Evolutionary conservation across 257 asterid species (phyloP).

Genomic region (Coffea eugenioides): DNA sequence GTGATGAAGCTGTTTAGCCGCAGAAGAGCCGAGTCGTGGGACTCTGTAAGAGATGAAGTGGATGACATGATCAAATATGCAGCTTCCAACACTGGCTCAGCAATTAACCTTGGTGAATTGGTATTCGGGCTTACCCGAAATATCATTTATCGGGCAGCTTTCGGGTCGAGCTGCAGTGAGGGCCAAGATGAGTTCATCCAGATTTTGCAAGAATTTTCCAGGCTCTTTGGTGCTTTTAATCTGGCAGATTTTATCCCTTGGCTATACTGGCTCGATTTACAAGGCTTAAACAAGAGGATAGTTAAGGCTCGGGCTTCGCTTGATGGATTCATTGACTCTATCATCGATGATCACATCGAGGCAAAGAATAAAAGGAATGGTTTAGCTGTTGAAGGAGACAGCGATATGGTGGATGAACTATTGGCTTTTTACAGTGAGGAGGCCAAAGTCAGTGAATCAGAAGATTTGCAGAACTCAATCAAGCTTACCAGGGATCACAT

Average conservation of each 20-base stretch:
- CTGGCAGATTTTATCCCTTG: constrained; percentile 74
- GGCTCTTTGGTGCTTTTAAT: constrained; percentile 76
- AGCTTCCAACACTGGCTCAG: constrained; percentile 33
- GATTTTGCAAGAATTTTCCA: constrained; percentile 76
- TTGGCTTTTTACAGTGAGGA: constrained; percentile 67
- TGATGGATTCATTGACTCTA: constrained; percentile 69
- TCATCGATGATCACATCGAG: constrained; percentile 69
- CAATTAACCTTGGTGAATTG: constrained; percentile 70
- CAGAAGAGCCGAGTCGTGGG: constrained; percentile 90
- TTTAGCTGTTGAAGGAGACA: constrained; percentile 24
- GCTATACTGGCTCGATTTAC: constrained; percentile 66
- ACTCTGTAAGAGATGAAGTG: constrained; percentile 80
- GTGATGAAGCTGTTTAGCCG: constrained; percentile 90
- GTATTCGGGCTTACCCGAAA: constrained; percentile 72
- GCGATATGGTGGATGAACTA: constrained; percentile 92
- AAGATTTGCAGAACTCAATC: constrained; percentile 67
- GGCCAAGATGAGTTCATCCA: constrained; percentile 69
- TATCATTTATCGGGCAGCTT: constrained; percentile 77
- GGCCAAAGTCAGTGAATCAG: constrained; percentile 41
- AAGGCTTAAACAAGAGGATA: constrained; percentile 49
- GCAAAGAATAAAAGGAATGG: constrained; percentile 29
- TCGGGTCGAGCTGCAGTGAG: constrained; percentile 62
- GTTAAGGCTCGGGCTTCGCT: constrained; percentile 58
- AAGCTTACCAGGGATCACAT: constrained; percentile 66
- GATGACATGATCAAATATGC: constrained; percentile 47